phyloP scores from a whole-genome alignment of 345 rosid species.

The Garcia nutans region DNA sequence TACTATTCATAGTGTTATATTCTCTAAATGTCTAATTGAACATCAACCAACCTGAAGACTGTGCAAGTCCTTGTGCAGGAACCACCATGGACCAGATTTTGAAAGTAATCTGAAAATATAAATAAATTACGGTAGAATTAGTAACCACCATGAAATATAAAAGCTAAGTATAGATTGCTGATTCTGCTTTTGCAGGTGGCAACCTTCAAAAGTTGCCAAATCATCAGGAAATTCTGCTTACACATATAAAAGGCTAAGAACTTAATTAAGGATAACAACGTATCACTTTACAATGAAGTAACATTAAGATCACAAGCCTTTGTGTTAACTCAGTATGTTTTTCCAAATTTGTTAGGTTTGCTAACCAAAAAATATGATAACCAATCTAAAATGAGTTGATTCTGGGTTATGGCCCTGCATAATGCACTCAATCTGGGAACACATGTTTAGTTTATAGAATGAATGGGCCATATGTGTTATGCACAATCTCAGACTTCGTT shows the following conservation, averaged over 20 bases:
- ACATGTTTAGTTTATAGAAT: too few relatives aligned
- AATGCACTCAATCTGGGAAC: neutral
- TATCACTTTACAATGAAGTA: neutral
- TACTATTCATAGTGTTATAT: neutral
- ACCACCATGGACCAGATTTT: conserved; percentile 94
- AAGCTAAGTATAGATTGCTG: neutral
- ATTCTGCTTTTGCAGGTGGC: too few relatives aligned
- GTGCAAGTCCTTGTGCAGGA: conserved; percentile 57
- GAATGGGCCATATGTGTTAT: neutral
- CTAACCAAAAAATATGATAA: neutral
- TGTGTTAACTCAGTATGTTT: neutral
- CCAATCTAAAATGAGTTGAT: neutral
- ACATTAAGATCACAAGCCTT: neutral
- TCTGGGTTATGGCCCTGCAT: neutral
- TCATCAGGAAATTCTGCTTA: neutral
- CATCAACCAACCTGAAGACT: conserved; percentile 33
- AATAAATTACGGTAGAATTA: conserved; percentile 7
- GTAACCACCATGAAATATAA: neutral
- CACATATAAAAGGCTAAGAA: neutral
- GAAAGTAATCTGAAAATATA: conserved; percentile 50
- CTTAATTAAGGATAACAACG: neutral
- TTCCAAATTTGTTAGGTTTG: neutral
- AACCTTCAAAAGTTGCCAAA: too few relatives aligned
- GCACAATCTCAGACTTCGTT: neutral
- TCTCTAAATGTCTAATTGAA: neutral